Conservation (phyloP, 345 rosid species). For the Physaria fendleri region DNA sequence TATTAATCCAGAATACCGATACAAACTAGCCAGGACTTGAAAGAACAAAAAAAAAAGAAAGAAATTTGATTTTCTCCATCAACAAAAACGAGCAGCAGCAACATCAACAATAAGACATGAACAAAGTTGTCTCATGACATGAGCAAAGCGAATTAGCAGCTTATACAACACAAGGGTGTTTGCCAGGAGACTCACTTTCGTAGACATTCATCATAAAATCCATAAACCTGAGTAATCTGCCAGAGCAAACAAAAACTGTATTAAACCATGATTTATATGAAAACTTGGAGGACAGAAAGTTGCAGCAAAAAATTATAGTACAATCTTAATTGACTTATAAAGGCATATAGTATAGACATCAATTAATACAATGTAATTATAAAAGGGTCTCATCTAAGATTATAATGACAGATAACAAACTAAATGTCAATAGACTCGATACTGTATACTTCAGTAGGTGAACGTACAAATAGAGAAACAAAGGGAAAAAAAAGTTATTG, state of each 20-base stretch:
- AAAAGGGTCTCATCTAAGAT: background rate
- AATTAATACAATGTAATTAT: background rate
- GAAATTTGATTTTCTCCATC: background rate
- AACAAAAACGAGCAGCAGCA: background rate
- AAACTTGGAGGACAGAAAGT: background rate
- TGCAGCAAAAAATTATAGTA: background rate
- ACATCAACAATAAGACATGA: background rate
- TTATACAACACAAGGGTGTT: background rate
- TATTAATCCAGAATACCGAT: too few relatives aligned
- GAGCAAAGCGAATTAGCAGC: background rate
- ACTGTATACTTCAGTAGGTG: too few relatives aligned
- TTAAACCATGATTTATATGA: conserved; percentile 24
- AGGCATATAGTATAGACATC: background rate
- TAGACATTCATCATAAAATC: conserved; percentile 96
- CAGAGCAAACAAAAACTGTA: conserved; percentile 15
- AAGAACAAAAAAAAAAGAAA: background rate
- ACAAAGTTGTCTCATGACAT: background rate
- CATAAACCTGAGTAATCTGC: conserved; percentile 99
- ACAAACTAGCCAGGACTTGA: too few relatives aligned
- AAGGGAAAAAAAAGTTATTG: background rate
- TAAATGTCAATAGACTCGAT: background rate
- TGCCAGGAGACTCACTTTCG: conserved; percentile 77
- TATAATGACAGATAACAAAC: background rate
- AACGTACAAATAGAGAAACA: background rate
- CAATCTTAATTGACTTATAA: background rate